phyloP scores from a whole-genome alignment of 352 stramenopile species.

The Detonula confervacea region DNA sequence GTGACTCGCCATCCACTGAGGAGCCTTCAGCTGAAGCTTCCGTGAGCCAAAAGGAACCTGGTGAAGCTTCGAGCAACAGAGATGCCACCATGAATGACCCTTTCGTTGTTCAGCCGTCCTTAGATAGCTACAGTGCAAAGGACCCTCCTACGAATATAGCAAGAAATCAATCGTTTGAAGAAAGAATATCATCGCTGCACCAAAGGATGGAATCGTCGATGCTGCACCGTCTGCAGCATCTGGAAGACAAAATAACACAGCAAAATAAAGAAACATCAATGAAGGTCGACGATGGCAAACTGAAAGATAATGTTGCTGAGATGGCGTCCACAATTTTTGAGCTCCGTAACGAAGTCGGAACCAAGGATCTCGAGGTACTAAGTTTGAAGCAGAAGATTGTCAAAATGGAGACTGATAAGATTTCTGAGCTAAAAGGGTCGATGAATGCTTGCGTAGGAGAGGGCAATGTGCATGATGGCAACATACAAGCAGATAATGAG shows the following conservation, averaged over 20 bases:
- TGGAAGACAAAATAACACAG: conserved; percentile 56
- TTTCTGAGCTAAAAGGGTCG: neutral
- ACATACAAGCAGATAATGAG: conserved; percentile 11
- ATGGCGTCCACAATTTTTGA: conserved; percentile 38
- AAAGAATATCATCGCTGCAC: conserved; percentile 48
- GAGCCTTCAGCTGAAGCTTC: too few relatives aligned
- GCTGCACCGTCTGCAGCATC: conserved; percentile 43
- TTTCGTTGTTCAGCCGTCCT: neutral
- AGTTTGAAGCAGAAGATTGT: conserved; percentile 39
- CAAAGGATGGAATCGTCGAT: conserved; percentile 61
- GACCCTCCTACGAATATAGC: neutral
- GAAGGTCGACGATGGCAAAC: conserved; percentile 13
- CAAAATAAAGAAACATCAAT: conserved; percentile 29
- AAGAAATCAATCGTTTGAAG: conserved; percentile 48
- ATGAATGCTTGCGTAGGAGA: conserved; percentile 31
- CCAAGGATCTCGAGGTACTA: conserved; percentile 54
- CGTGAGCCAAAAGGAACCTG: neutral
- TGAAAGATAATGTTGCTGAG: conserved; percentile 25
- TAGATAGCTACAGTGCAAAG: neutral
- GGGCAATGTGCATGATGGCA: conserved; percentile 31
- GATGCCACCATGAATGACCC: too few relatives aligned
- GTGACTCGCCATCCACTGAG: too few relatives aligned
- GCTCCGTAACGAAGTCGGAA: conserved; percentile 39
- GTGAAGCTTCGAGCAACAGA: neutral
- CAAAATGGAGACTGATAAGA: conserved; percentile 23